phyloP scores from a whole-genome alignment of 257 asterid species.

The Nicotiana noctiflora region DNA sequence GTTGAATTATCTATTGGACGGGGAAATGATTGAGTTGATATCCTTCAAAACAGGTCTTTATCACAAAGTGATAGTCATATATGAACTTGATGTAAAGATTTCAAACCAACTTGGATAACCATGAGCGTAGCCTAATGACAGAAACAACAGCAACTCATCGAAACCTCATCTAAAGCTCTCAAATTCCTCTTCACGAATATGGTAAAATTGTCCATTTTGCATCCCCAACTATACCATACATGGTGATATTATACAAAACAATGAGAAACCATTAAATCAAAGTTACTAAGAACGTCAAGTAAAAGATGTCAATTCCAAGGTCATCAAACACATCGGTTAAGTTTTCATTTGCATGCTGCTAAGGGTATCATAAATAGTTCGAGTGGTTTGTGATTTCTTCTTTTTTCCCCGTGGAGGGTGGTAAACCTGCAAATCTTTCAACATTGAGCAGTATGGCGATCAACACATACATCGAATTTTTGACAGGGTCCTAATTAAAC shows the following conservation, averaged over 20 bases:
- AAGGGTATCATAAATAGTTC: not conserved
- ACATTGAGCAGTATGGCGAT: not conserved
- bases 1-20: not conserved
- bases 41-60: not conserved
- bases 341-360: not conserved
- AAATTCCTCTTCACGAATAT: not conserved
- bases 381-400: too few relatives aligned
- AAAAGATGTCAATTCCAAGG: not conserved
- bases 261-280: not conserved
- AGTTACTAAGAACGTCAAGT: not conserved
- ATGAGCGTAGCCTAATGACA: not conserved
- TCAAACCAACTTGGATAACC: not conserved
- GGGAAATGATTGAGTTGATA: not conserved
- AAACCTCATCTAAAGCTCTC: not conserved
- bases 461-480: not conserved
- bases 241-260: not conserved
- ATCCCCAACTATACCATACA: not conserved
- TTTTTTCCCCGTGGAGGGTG: rapidly evolving
- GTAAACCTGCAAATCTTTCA: not conserved
- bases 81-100: not conserved
- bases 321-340: not conserved
- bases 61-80: not conserved
- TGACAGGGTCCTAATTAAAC: not conserved
- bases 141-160: not conserved
- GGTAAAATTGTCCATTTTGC: not conserved